Evolutionary conservation across 2,329 filamentous ascomycete species (phyloP).

Genomic region (Aaosphaeria pasadenensis): DNA sequence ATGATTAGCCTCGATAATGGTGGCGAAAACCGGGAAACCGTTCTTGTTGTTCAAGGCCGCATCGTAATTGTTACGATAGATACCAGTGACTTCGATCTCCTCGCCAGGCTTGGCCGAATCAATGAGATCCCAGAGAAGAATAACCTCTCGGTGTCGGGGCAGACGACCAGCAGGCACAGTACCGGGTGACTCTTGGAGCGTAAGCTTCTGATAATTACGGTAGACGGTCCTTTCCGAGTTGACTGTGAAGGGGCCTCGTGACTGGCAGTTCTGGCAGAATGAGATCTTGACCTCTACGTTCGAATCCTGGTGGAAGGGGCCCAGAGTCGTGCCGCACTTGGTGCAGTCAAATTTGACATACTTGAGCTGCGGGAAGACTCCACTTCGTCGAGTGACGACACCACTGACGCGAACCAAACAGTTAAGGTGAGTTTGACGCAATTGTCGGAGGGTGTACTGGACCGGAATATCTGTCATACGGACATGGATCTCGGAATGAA

Average conservation of each 20-base stretch:
- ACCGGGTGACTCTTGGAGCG: constrained; percentile 92
- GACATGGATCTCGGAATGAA: constrained; percentile 96
- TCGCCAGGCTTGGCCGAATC: constrained; percentile 96
- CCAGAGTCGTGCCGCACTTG: constrained; percentile 88
- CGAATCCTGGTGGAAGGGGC: constrained; percentile 96
- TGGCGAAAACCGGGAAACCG: constrained; percentile 97
- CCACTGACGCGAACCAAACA: constrained; percentile 91
- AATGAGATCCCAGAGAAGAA: constrained; percentile 94
- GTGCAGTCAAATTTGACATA: constrained; percentile 97
- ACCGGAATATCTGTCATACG: constrained; percentile 93
- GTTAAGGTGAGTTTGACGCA: constrained; percentile 94
- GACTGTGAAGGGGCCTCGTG: constrained; percentile 87
- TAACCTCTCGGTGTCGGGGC: constrained; percentile 88
- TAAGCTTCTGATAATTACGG: constrained; percentile 97
- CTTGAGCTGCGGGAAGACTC: constrained; percentile 96
- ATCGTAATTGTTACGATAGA: constrained; percentile 98
- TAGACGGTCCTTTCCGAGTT: constrained; percentile 98
- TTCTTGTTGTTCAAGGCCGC: constrained; percentile 98
- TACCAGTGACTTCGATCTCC: constrained; percentile 94
- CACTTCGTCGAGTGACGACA: constrained; percentile 89
- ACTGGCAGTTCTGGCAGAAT: constrained; percentile 96
- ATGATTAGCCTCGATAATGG: constrained; percentile 95
- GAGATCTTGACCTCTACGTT: constrained; percentile 95
- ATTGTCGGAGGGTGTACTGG: constrained; percentile 89
- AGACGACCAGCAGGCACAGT: constrained; percentile 95